Conservation (phyloP, 176 grass and related monocot species). For the Areca catechu region DNA sequence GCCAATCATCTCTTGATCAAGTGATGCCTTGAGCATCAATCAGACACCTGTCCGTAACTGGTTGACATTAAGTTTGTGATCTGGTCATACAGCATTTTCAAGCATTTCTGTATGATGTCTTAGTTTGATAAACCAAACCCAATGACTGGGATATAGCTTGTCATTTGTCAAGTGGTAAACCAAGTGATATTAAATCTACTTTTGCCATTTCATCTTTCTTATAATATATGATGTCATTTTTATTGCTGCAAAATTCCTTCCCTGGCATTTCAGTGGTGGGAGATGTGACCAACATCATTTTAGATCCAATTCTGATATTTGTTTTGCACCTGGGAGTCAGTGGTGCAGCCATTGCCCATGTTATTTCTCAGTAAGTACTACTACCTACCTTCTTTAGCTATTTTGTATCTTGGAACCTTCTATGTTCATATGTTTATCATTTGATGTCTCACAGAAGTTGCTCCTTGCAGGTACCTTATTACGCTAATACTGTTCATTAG, state of each 20-base stretch:
- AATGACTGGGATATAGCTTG: too few species aligned
- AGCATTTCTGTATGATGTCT: too few species aligned
- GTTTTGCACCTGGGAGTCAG: constrained; percentile 76
- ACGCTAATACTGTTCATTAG: constrained; percentile 64
- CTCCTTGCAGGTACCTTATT: constrained; percentile 69
- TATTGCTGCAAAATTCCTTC: constrained; percentile 8
- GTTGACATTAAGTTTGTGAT: too few species aligned
- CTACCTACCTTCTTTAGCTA: background rate
- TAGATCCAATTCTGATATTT: constrained; percentile 98
- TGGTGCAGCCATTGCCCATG: constrained; percentile 91
- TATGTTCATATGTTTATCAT: background rate
- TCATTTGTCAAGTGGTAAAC: too few species aligned
- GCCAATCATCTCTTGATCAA: too few species aligned
- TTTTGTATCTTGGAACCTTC: too few species aligned
- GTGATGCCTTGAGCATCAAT: too few species aligned
- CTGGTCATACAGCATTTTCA: too few species aligned
- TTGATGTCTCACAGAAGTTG: constrained; percentile 1
- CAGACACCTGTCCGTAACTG: too few species aligned
- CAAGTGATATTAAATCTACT: too few species aligned
- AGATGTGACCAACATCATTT: constrained; percentile 73
- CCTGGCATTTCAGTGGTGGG: constrained; percentile 50
- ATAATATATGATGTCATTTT: background rate
- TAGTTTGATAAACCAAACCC: too few species aligned
- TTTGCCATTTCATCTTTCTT: too few species aligned
- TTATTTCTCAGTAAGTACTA: constrained; percentile 79